Base-by-base conservation (phyloP, 1,139 yeast genomes). In the Geotrichum europaeum region DNA sequence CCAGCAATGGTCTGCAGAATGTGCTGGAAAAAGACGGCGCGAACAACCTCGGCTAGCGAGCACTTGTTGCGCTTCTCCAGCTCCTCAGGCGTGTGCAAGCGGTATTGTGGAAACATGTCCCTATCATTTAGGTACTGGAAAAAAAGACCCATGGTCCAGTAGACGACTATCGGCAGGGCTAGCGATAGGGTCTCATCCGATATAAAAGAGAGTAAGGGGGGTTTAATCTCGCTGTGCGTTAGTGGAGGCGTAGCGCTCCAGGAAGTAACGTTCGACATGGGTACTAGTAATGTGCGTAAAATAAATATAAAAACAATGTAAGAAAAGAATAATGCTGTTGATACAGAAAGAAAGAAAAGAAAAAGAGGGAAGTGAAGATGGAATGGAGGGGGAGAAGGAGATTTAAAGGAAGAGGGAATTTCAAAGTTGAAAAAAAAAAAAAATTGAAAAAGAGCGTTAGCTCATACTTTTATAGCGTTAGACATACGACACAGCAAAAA, bases 21-120 rank as follows among this genome's bases (percentile, higher is more conserved):
- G 71, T 94, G 99, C 77, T 94, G 98, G 45, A 88, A 70, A 9
- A 89, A 68, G 57, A 94, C 99, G 66, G 94, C 97, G 65, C 82
- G 79, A 25, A 94, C 69, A 15, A 94, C 98, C 59, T 87, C 87
- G 10, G 69, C 59, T 60, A 85, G 74, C 0, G 89, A 73, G 15
- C 90, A 97, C 71, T 84, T 88, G 73, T 94, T 94, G 66, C 95
- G 81, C 22, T 55, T 58, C n/a, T 51, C 58, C 18, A 58, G 61
- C 52, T 58, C 61, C 36, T 58, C 58, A 5, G 61, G 61, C 12
- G 98, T 94, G 72, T 94, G 99, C 60, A 94, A 89, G 65, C 98
- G 79, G 75, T 89, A 90, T 72, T 81, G 78, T 68, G 89, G 96
- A 51, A 94, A 89, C 67, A 89, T 75, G 70, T 89, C 82, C 66